A percentile compares a stretch with the other conserved stretches of the same genome.
Conservation (phyloP, 192 early-diverging fungal species). For the Gamsiella multidivaricata region DNA sequence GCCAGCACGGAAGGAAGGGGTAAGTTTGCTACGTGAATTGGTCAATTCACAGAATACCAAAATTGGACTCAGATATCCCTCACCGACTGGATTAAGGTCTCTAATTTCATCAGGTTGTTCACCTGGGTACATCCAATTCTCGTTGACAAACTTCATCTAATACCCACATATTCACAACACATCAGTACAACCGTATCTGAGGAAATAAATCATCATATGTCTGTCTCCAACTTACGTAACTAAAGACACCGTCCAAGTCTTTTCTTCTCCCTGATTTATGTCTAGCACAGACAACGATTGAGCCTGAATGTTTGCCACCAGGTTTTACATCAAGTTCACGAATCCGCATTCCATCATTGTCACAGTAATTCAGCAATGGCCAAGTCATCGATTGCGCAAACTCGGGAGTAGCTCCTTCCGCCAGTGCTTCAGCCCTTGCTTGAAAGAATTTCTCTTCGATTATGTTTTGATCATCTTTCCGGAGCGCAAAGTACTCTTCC, state of each 20-base stretch:
- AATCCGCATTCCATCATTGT: slow-evolving; percentile 10
- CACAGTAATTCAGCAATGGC: slow-evolving; percentile 20
- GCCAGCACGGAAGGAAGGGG: slow-evolving; percentile 8
- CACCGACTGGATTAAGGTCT: slow-evolving; percentile 6
- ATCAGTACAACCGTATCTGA: no score
- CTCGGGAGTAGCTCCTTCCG: not conserved
- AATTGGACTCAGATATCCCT: slow-evolving; percentile 11
- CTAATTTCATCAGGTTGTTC: slow-evolving; percentile 3
- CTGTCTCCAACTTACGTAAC: slow-evolving; percentile 3
- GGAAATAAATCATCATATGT: not conserved
- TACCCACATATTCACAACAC: no score
- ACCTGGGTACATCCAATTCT: slow-evolving; percentile 24
- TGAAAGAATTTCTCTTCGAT: slow-evolving; percentile 6
- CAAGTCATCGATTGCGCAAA: slow-evolving; percentile 1
- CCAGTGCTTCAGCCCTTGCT: not conserved
- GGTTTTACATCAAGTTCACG: not conserved
- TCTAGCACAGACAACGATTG: slow-evolving; percentile 23
- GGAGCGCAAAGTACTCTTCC: slow-evolving; percentile 7
- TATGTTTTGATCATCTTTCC: not conserved
- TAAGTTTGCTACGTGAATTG: slow-evolving; percentile 25
- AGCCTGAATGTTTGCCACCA: not conserved
- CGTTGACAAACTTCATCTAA: slow-evolving; percentile 15
- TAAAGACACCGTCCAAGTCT: slow-evolving; percentile 1
- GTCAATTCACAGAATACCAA: slow-evolving; percentile 19
- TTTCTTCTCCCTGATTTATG: slow-evolving; percentile 16